Conservation (phyloP, 208 protist genomes). For the Lotmaria passim region DNA sequence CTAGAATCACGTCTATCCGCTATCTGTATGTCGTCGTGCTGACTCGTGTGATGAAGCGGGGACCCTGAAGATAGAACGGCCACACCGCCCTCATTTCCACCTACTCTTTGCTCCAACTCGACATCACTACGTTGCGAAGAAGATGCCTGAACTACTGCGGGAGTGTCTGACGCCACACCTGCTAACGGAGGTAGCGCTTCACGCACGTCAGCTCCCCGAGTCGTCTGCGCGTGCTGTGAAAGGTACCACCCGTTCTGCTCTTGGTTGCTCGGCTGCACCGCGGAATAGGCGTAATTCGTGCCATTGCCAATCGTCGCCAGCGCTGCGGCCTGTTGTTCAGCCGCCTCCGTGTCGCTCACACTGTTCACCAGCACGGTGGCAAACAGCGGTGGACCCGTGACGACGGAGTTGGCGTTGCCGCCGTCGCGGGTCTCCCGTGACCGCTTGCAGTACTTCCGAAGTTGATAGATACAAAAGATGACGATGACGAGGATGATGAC, state of each 20-base stretch:
- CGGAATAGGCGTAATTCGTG: not conserved
- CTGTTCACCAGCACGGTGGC: constrained; percentile 21
- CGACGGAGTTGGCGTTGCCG: not conserved
- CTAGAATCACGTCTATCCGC: too few species aligned
- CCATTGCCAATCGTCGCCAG: not conserved
- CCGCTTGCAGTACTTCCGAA: not conserved
- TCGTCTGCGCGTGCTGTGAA: not conserved
- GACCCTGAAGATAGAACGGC: too few species aligned
- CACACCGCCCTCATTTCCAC: too few species aligned
- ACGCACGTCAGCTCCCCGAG: not conserved
- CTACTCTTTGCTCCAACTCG: too few species aligned
- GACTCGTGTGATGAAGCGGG: too few species aligned
- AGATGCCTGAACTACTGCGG: not conserved
- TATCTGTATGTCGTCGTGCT: too few species aligned
- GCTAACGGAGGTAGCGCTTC: not conserved
- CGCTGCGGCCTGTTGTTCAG: not conserved
- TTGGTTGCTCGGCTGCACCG: not conserved
- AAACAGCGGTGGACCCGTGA: not conserved
- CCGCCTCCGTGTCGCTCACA: constrained; percentile 3
- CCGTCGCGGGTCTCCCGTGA: not conserved
- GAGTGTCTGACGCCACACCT: not conserved
- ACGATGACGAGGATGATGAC: not conserved
- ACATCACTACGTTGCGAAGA: too few species aligned
- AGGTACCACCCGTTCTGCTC: constrained; percentile 9
- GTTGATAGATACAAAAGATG: not conserved